These are phyloP conservation scores for Neonectria punicea DNA, from an alignment of 2,329 filamentous ascomycete species.

Conservation along the genomic window DNA sequence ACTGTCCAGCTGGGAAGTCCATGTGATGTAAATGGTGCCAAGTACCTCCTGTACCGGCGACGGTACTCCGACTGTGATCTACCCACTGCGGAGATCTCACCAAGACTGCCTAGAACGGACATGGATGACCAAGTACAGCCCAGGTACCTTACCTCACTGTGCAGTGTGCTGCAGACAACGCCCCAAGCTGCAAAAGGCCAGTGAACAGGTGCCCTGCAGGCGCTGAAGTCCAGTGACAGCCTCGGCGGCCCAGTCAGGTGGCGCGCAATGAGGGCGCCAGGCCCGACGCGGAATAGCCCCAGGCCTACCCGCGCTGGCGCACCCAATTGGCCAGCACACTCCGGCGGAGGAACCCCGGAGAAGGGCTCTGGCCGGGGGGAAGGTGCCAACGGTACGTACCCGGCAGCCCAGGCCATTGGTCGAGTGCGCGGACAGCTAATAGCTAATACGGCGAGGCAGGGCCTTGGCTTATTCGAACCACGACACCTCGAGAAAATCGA, in stretches of 20 bases:
- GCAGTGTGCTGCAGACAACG: constrained; percentile 32
- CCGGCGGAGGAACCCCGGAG: constrained; percentile 48
- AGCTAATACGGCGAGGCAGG: constrained; percentile 29
- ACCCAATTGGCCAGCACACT: constrained; percentile 38
- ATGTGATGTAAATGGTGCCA: constrained; percentile 8
- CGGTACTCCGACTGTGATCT: constrained; percentile 26
- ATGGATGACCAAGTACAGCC: constrained; percentile 29
- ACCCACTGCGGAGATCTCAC: constrained; percentile 21
- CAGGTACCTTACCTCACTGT: constrained; percentile 5
- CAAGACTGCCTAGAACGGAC: constrained; percentile 13
- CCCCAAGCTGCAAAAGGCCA: constrained; percentile 30
- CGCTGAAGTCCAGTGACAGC: constrained; percentile 34
- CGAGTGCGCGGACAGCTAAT: constrained; percentile 25
- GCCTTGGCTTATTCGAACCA: constrained; percentile 53
- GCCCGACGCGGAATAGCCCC: constrained; percentile 37
- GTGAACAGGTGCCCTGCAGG: constrained; percentile 19
- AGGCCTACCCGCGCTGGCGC: constrained; percentile 15
- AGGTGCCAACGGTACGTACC: constrained; percentile 36
- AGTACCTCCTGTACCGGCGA: background rate
- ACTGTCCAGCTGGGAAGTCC: constrained; percentile 4
- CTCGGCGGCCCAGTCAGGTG: constrained; percentile 30
- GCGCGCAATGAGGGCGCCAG: constrained; percentile 19
- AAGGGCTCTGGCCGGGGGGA: constrained; percentile 33
- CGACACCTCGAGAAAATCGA: constrained; percentile 54
- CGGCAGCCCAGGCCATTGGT: constrained; percentile 20